Evolutionary conservation across 495 filamentous ascomycete genomes (phyloP).

Genomic region (Aspergillus avenaceus): DNA sequence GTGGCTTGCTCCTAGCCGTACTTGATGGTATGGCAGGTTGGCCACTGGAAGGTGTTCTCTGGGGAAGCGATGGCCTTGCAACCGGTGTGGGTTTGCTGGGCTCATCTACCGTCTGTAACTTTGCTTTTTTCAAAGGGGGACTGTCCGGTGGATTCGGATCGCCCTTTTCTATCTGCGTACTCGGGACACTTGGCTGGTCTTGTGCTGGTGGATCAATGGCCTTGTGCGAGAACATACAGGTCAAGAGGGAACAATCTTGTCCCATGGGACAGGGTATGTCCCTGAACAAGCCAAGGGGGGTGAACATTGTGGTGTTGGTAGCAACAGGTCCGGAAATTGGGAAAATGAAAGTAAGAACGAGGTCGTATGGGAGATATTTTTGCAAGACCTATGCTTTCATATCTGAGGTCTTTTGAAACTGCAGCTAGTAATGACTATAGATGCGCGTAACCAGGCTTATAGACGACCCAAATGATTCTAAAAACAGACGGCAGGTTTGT

Average conservation of each 20-base stretch:
- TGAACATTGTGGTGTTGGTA: constrained; percentile 54
- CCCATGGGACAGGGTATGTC: constrained; percentile 61
- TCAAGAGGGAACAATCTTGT: constrained; percentile 49
- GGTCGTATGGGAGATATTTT: neutral
- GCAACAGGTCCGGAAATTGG: constrained; percentile 6
- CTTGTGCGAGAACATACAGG: constrained; percentile 59
- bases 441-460: too few relatives aligned
- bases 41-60: neutral
- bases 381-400: neutral
- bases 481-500: too few relatives aligned
- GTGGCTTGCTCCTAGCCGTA: neutral
- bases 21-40: neutral
- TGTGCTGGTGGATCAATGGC: constrained; percentile 2
- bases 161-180: neutral
- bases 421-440: too few relatives aligned
- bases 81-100: neutral
- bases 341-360: neutral
- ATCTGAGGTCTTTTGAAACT: neutral
- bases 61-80: neutral
- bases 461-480: too few relatives aligned
- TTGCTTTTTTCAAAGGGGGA: constrained; percentile 9
- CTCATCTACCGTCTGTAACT: constrained; percentile 6
- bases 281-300: constrained; percentile 60
- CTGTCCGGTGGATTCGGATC: neutral
- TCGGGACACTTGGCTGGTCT: neutral